phyloP scores from a whole-genome alignment of 208 protist genomes.

The Leishmania lainsoni region DNA sequence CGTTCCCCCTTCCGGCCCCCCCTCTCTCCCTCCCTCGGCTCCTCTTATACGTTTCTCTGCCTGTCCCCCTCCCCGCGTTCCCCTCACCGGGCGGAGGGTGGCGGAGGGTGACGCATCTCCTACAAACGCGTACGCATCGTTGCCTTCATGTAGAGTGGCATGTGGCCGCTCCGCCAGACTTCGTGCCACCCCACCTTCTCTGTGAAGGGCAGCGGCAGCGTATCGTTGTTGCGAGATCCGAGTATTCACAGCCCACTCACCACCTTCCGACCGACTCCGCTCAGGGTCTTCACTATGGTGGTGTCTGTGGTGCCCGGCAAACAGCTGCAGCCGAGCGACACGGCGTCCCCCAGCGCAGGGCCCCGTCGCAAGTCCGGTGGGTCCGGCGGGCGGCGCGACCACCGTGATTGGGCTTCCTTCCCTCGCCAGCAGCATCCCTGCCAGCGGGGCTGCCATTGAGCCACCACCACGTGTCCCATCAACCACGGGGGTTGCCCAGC shows the following conservation, averaged over 20 bases:
- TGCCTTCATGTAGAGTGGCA: background rate
- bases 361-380: slow-evolving; percentile 2
- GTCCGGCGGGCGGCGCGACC: slow-evolving; percentile 10
- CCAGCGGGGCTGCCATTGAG: background rate
- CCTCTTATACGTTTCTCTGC: background rate
- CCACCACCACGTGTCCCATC: background rate
- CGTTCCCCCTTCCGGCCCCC: background rate
- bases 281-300: slow-evolving; percentile 31
- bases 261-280: slow-evolving; percentile 21
- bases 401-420: slow-evolving; percentile 4
- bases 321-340: slow-evolving; percentile 20
- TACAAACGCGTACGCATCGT: background rate
- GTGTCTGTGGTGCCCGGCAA: slow-evolving; percentile 40
- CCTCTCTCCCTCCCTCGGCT: background rate
- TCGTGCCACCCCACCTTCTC: slow-evolving; percentile 16
- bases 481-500: slow-evolving; percentile 2
- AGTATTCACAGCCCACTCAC: background rate
- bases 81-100: background rate
- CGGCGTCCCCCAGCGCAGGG: background rate
- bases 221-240: background rate
- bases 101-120: background rate
- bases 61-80: background rate
- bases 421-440: background rate
- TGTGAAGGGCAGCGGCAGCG: slow-evolving; percentile 15
- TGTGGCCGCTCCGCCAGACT: slow-evolving; percentile 11